Evolutionary conservation across 176 grass and related monocot genomes (phyloP).

Genomic region (Juncus inflexus): DNA sequence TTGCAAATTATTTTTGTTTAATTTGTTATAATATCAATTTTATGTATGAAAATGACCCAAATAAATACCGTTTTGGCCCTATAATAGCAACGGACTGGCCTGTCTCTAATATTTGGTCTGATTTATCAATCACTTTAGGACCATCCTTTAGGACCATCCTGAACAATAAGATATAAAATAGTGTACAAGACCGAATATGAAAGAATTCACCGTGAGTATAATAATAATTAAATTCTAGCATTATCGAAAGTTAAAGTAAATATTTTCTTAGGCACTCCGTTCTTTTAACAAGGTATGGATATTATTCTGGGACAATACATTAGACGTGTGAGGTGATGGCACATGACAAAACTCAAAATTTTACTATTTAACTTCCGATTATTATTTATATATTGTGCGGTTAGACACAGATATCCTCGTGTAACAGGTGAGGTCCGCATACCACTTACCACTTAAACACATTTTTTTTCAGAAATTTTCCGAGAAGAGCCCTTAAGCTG

Average conservation of each 20-base stretch:
- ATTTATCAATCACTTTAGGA: background rate
- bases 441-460: background rate
- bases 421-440: conserved; percentile 1
- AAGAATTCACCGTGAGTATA: background rate
- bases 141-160: background rate
- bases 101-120: background rate
- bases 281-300: background rate
- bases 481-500: background rate
- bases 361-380: background rate
- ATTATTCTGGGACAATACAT: background rate
- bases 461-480: background rate
- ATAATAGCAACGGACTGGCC: too few relatives aligned
- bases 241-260: background rate
- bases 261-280: background rate
- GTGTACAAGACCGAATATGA: background rate
- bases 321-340: background rate
- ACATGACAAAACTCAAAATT: background rate
- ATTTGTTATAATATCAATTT: too few relatives aligned
- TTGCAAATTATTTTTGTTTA: too few relatives aligned
- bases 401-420: background rate
- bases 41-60: too few relatives aligned
- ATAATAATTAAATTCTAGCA: background rate
- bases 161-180: background rate
- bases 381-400: conserved; percentile 1
- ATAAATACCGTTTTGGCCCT: too few relatives aligned